phyloP scores from a whole-genome alignment of 129 eudicot genomes.

The Pulicaria dysenterica region DNA sequence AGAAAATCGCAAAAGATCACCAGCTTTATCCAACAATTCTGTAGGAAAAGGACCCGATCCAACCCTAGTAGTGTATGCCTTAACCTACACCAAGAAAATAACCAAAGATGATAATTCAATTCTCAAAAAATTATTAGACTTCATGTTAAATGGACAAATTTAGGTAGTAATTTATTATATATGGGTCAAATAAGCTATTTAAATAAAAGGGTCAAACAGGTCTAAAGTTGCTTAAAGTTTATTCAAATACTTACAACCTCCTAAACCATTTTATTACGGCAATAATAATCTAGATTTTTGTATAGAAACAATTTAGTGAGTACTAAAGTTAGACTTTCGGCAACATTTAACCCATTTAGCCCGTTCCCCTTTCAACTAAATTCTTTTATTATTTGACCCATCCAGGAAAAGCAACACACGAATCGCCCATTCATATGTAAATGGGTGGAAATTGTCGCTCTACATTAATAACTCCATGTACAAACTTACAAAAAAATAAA shows the following conservation, averaged over 20 bases:
- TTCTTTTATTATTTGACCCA: not conserved
- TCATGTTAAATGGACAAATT: not conserved
- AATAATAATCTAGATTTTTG: not conserved
- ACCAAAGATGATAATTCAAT: not conserved
- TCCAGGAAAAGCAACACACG: not conserved
- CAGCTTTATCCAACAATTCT: slow-evolving; percentile 81
- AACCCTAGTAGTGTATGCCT: slow-evolving; percentile 97
- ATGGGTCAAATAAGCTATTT: not conserved
- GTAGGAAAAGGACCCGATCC: slow-evolving; percentile 99
- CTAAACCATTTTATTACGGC: not conserved
- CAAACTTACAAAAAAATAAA: not conserved
- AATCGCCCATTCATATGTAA: not conserved
- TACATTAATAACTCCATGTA: not conserved
- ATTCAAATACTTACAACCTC: not conserved
- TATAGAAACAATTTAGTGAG: not conserved
- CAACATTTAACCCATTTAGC: not conserved
- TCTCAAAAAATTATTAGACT: not conserved
- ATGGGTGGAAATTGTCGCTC: not conserved
- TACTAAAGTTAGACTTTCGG: not conserved
- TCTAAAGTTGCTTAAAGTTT: not conserved
- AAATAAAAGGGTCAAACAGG: not conserved
- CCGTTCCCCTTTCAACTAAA: not conserved
- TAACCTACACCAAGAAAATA: slow-evolving; percentile 59
- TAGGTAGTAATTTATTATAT: not conserved
- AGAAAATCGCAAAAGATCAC: slow-evolving; percentile 83